Conservation (phyloP, 23 red algal species). For the Gracilaria caudata region DNA sequence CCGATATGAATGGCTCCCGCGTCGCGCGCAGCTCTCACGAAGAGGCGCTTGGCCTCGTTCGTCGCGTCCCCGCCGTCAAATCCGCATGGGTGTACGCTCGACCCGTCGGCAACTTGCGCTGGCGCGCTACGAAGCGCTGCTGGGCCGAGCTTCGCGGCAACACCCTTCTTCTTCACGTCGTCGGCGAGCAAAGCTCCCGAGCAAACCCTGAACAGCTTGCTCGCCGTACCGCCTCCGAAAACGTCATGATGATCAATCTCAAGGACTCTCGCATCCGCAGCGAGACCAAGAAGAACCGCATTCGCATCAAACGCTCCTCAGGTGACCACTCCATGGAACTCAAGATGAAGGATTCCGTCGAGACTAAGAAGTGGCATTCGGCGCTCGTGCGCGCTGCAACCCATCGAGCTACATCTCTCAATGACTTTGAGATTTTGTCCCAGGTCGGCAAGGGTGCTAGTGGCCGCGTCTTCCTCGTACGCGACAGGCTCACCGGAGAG, state of each 20-base stretch:
- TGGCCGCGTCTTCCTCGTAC: constrained; percentile 74
- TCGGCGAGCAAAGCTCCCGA: constrained; percentile 52
- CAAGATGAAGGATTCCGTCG: constrained; percentile 48
- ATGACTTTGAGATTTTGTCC: constrained; percentile 88
- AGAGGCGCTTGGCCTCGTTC: constrained; percentile 75
- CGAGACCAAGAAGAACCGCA: constrained; percentile 55
- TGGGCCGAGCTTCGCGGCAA: constrained; percentile 76
- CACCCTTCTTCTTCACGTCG: constrained; percentile 64
- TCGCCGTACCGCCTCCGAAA: constrained; percentile 37
- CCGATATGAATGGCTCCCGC: constrained; percentile 28
- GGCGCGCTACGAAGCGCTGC: constrained; percentile 72
- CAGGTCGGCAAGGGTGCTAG: constrained; percentile 83
- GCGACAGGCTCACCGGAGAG: constrained; percentile 71
- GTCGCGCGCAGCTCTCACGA: constrained; percentile 71
- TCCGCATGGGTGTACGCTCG: constrained; percentile 73
- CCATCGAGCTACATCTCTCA: constrained; percentile 51
- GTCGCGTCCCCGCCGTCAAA: constrained; percentile 59
- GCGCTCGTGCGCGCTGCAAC: constrained; percentile 57
- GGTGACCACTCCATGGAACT: constrained; percentile 53
- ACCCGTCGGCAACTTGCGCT: constrained; percentile 43
- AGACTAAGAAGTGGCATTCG: constrained; percentile 62
- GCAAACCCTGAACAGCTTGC: constrained; percentile 42
- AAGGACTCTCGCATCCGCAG: constrained; percentile 60
- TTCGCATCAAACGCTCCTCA: constrained; percentile 48
- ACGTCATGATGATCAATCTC: constrained; percentile 66